Evolutionary conservation across 371 early-diverging fungal species (phyloP).

Genomic region (Apophysomyces trapeziformis): DNA sequence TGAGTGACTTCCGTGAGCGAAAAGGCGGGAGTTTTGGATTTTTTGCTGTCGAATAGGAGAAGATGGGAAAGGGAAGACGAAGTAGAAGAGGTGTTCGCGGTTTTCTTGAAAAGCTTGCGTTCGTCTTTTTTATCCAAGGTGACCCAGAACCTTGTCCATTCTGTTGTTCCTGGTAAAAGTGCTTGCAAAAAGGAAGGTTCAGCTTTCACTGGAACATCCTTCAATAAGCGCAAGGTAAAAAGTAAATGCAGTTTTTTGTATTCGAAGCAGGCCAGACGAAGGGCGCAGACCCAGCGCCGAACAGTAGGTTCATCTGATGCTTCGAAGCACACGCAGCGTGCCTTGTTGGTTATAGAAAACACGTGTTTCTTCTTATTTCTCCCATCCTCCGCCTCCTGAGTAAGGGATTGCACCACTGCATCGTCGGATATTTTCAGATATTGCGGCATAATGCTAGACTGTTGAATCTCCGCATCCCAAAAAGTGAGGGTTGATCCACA

Average conservation of each 20-base stretch:
- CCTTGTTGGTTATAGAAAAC: constrained; percentile 45
- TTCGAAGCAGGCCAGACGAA: constrained; percentile 80
- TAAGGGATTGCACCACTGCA: constrained; percentile 45
- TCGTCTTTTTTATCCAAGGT: constrained; percentile 46
- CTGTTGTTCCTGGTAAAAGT: constrained; percentile 57
- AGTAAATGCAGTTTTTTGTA: constrained; percentile 71
- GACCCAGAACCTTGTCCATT: constrained; percentile 69
- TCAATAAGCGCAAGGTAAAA: constrained; percentile 67
- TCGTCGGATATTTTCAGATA: constrained; percentile 71
- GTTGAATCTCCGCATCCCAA: constrained; percentile 56
- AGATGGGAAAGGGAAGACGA: constrained; percentile 27
- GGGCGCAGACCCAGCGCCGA: constrained; percentile 62
- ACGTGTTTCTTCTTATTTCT: constrained; percentile 51
- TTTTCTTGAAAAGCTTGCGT: constrained; percentile 15
- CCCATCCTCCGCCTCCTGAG: constrained; percentile 29
- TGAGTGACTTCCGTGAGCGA: constrained; percentile 59
- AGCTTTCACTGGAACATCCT: constrained; percentile 23
- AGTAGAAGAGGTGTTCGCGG: constrained; percentile 32
- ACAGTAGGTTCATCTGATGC: constrained; percentile 54
- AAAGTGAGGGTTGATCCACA: constrained; percentile 67
- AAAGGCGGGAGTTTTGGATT: constrained; percentile 55
- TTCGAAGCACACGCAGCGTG: constrained; percentile 60
- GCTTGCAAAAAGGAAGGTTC: constrained; percentile 55
- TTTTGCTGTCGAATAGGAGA: constrained; percentile 56
- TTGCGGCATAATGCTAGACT: constrained; percentile 59